Percentiles rank a stretch among this genome's conserved stretches.
These are phyloP conservation scores for Colletotrichum sp. DNA, from an alignment of 2,329 filamentous ascomycete species.

Conservation along the genomic window DNA sequence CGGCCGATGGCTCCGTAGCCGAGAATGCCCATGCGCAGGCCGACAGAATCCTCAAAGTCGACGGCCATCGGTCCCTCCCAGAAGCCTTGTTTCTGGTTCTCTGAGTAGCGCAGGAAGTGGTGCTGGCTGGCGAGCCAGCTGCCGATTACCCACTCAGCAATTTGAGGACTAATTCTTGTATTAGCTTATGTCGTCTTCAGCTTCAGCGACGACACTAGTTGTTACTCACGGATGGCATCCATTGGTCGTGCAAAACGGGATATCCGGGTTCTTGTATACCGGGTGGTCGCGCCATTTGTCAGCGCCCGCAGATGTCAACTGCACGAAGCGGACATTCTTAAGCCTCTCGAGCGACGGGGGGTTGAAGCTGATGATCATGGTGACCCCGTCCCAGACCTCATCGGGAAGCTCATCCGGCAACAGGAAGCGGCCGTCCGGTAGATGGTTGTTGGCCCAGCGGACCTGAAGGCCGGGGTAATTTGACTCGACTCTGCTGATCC, in stretches of 20 bases:
- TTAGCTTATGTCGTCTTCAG: neutral
- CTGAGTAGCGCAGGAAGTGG: slow-evolving; percentile 32
- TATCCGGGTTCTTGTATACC: slow-evolving; percentile 35
- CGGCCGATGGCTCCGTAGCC: slow-evolving; percentile 52
- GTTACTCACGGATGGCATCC: slow-evolving; percentile 45
- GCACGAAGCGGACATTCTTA: slow-evolving; percentile 46
- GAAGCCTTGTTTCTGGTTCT: slow-evolving; percentile 30
- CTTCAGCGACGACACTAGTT: accelerated
- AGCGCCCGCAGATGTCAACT: slow-evolving; percentile 47
- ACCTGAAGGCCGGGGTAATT: slow-evolving; percentile 43
- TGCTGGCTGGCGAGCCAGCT: slow-evolving; percentile 37
- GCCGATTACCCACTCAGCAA: slow-evolving; percentile 46
- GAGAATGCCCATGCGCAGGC: slow-evolving; percentile 43
- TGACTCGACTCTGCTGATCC: slow-evolving; percentile 36
- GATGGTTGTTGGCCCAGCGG: slow-evolving; percentile 32
- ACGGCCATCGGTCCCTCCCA: slow-evolving; percentile 29
- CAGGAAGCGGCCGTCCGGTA: slow-evolving; percentile 20
- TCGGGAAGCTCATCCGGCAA: slow-evolving; percentile 30
- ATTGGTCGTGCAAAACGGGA: slow-evolving; percentile 45
- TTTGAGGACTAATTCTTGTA: slow-evolving; percentile 34
- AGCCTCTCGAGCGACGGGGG: slow-evolving; percentile 36
- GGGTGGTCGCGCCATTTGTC: slow-evolving; percentile 44
- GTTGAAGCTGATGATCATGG: slow-evolving; percentile 38
- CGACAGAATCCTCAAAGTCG: slow-evolving; percentile 34
- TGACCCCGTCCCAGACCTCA: slow-evolving; percentile 44